A percentile compares a stretch with the other conserved stretches of the same genome.
These are phyloP conservation scores for Butyriboletus loyo DNA, from an alignment of 768 basidiomycete genomes.

Conservation along the genomic window DNA sequence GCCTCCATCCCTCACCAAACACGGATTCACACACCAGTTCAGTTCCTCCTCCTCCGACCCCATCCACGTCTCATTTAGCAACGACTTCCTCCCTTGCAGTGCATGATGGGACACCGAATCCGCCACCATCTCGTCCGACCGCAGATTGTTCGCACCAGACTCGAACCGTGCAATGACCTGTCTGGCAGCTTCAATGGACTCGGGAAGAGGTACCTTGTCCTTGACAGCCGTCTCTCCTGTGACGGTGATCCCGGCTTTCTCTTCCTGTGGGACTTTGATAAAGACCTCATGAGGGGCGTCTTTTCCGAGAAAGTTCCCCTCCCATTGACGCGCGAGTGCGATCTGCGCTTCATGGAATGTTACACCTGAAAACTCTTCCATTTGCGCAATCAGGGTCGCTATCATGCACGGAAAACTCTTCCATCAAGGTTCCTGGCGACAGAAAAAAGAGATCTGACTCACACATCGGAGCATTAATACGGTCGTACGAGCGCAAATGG, in stretches of 20 bases:
- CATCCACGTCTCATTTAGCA: slow-evolving; percentile 81
- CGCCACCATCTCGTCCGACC: slow-evolving; percentile 61
- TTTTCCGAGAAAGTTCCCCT: slow-evolving; percentile 44
- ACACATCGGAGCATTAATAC: slow-evolving; percentile 78
- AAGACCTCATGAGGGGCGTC: slow-evolving; percentile 49
- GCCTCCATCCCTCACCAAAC: not conserved
- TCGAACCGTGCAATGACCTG: slow-evolving; percentile 72
- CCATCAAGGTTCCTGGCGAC: slow-evolving; percentile 23
- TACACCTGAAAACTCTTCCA: slow-evolving; percentile 74
- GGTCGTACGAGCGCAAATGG: slow-evolving; percentile 88
- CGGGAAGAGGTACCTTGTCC: slow-evolving; percentile 66
- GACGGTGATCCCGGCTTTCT: slow-evolving; percentile 45
- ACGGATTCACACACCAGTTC: slow-evolving; percentile 54
- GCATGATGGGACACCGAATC: slow-evolving; percentile 84
- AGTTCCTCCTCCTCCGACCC: slow-evolving; percentile 83
- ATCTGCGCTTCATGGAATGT: slow-evolving; percentile 84
- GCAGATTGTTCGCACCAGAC: slow-evolving; percentile 50
- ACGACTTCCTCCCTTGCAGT: slow-evolving; percentile 54
- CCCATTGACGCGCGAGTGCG: slow-evolving; percentile 76
- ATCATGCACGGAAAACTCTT: not conserved
- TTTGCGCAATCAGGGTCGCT: slow-evolving; percentile 55
- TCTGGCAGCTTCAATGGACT: slow-evolving; percentile 62
- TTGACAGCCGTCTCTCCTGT: slow-evolving; percentile 53
- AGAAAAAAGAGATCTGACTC: slow-evolving; percentile 16
- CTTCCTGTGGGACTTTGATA: slow-evolving; percentile 54